Evolutionary conservation across 768 basidiomycete genomes (phyloP).

Genomic region (Lactarius tabidus): DNA sequence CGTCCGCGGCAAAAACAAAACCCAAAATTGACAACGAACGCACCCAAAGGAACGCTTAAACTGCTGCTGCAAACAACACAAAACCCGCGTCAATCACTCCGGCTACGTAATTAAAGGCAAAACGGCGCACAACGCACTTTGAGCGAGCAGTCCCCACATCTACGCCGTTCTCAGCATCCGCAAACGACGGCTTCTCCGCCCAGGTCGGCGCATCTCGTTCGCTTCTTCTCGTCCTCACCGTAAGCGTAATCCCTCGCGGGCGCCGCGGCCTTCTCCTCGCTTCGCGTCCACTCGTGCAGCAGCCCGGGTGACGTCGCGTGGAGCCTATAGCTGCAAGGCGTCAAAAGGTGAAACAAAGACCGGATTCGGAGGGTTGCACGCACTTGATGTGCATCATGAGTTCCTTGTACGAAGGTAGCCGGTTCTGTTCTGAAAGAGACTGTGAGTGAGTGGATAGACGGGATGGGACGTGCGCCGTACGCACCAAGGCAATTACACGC

Average conservation of each 20-base stretch:
- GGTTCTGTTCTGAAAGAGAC: conserved; percentile 4
- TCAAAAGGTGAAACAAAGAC: background rate
- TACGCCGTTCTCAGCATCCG: conserved; percentile 16
- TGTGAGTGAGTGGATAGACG: background rate
- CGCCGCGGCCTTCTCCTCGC: conserved; percentile 9
- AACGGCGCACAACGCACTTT: background rate
- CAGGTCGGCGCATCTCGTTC: background rate
- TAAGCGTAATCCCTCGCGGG: background rate
- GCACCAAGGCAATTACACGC: conserved; percentile 17
- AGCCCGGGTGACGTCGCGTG: conserved; percentile 8
- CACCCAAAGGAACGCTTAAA: conserved; percentile 19
- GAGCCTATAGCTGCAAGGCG: conserved; percentile 12
- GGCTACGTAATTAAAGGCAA: too few relatives aligned
- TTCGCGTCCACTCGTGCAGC: conserved; percentile 23
- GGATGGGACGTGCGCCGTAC: background rate
- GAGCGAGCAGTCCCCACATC: too few relatives aligned
- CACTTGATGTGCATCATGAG: conserved; percentile 26
- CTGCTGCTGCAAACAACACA: too few relatives aligned
- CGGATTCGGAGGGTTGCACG: background rate
- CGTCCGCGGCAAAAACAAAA: background rate
- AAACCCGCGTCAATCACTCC: background rate
- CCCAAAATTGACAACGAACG: background rate
- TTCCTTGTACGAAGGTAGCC: conserved; percentile 21
- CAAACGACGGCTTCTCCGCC: background rate
- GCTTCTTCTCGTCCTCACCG: background rate